These are phyloP conservation scores for Apodospora peruviana DNA, from an alignment of 495 filamentous ascomycete genomes.

Conservation along the genomic window DNA sequence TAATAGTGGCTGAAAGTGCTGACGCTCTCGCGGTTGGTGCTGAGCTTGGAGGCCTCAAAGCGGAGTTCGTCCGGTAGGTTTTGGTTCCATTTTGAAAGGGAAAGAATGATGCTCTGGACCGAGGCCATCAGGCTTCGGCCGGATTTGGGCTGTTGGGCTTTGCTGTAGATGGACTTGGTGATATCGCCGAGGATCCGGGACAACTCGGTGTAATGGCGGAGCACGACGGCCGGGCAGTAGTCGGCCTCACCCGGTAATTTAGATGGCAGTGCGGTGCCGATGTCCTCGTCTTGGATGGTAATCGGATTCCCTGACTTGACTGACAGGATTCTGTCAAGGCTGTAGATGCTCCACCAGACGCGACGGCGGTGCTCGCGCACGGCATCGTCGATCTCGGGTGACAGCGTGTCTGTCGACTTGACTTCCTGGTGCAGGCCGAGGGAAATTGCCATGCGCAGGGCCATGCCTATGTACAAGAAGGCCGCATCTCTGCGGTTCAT, in stretches of 20 bases:
- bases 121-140: slow-evolving; percentile 39
- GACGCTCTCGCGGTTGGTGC: slow-evolving; percentile 38
- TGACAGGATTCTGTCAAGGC: slow-evolving; percentile 42
- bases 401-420: slow-evolving; percentile 1
- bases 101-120: slow-evolving; percentile 40
- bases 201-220: slow-evolving; percentile 42
- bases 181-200: slow-evolving; percentile 42
- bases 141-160: slow-evolving; percentile 29
- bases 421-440: slow-evolving; percentile 48
- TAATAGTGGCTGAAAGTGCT: slow-evolving; percentile 46
- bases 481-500: slow-evolving; percentile 46
- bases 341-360: slow-evolving; percentile 51
- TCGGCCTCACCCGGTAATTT: slow-evolving; percentile 16
- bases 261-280: slow-evolving; percentile 37
- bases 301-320: slow-evolving; percentile 48
- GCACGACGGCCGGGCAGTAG: slow-evolving; percentile 41
- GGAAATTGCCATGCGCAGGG: slow-evolving; percentile 47
- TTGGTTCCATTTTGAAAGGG: slow-evolving; percentile 37
- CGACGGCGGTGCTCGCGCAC: slow-evolving; percentile 39
- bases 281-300: slow-evolving; percentile 46
- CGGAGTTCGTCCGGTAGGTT: slow-evolving; percentile 38
- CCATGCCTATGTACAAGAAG: slow-evolving; percentile 46
- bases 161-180: slow-evolving; percentile 43
- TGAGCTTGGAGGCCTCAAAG: slow-evolving; percentile 37
- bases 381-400: slow-evolving; percentile 6